Conservation (phyloP, 1,139 yeast species). For the Hanseniaspora sp. region DNA sequence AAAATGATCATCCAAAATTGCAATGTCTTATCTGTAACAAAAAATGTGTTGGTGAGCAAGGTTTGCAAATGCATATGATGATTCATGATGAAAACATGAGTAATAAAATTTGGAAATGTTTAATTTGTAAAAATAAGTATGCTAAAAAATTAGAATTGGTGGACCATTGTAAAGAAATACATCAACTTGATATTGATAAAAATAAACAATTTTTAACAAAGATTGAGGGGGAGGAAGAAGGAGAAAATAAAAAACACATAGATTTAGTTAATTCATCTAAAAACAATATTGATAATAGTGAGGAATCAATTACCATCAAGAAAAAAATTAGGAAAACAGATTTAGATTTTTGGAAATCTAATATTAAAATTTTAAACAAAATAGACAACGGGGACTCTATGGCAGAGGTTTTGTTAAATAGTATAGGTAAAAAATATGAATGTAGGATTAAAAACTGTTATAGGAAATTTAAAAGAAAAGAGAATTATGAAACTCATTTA, state of each 20-base stretch:
- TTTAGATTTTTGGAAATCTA: slow-evolving; percentile 19
- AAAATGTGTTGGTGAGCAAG: slow-evolving; percentile 62
- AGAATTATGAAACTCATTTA: slow-evolving; percentile 26
- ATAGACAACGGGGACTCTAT: slow-evolving; percentile 23
- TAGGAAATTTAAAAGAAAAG: slow-evolving; percentile 29
- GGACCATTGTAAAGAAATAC: slow-evolving; percentile 35
- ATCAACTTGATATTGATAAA: slow-evolving; percentile 25
- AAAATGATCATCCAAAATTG: slow-evolving; percentile 60
- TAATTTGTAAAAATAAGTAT: slow-evolving; percentile 36
- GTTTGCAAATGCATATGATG: slow-evolving; percentile 60
- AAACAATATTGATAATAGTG: not conserved
- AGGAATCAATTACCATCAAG: not conserved
- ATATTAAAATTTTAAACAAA: slow-evolving; percentile 18
- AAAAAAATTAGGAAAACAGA: slow-evolving; percentile 14
- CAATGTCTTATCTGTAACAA: slow-evolving; percentile 59
- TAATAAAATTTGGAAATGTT: slow-evolving; percentile 54
- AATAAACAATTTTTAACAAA: slow-evolving; percentile 12
- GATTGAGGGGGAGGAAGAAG: not conserved
- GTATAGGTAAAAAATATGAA: slow-evolving; percentile 27
- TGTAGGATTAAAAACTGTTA: slow-evolving; percentile 27
- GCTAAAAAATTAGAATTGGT: slow-evolving; percentile 37
- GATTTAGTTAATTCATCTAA: not conserved
- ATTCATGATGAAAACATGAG: slow-evolving; percentile 40
- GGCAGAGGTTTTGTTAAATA: slow-evolving; percentile 24
- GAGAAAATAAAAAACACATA: not conserved